These are phyloP conservation scores for Wolfiporia cocos DNA, from an alignment of 1,284 basidiomycete genomes.

Conservation along the genomic window DNA sequence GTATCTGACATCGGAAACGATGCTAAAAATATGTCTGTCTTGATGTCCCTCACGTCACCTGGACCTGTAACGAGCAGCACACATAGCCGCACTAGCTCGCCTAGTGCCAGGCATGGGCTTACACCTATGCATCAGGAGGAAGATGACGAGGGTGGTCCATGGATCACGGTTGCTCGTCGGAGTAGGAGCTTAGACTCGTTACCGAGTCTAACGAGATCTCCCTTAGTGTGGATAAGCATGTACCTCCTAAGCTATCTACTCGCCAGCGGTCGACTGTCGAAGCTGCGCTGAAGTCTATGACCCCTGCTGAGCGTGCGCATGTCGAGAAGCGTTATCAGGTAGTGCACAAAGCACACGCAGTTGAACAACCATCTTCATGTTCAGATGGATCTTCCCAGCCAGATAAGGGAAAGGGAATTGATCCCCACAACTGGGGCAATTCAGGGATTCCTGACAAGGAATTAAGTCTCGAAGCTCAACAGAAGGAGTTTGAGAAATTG, in stretches of 20 bases:
- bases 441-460: slow-evolving; percentile 9
- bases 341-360: background rate
- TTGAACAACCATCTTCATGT: slow-evolving; percentile 3
- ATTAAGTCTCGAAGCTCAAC: slow-evolving; percentile 10
- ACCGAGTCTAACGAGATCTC: background rate
- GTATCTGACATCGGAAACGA: too few relatives aligned
- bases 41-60: too few relatives aligned
- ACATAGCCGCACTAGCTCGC: too few relatives aligned
- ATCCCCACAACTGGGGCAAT: slow-evolving; percentile 14
- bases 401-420: slow-evolving; percentile 13
- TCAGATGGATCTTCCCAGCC: slow-evolving; percentile 11
- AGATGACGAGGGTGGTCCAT: background rate
- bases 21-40: too few relatives aligned
- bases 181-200: background rate
- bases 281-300: background rate
- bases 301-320: background rate
- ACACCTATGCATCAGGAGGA: background rate
- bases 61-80: too few relatives aligned
- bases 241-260: background rate
- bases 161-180: background rate
- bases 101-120: too few relatives aligned
- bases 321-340: background rate
- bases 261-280: background rate
- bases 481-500: slow-evolving; percentile 2
- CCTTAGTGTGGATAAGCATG: background rate